Evolutionary conservation across 2,329 filamentous ascomycete species (phyloP), one percentile per base, ranked within the genome.

Genomic region (Cercospora janseana): DNA sequence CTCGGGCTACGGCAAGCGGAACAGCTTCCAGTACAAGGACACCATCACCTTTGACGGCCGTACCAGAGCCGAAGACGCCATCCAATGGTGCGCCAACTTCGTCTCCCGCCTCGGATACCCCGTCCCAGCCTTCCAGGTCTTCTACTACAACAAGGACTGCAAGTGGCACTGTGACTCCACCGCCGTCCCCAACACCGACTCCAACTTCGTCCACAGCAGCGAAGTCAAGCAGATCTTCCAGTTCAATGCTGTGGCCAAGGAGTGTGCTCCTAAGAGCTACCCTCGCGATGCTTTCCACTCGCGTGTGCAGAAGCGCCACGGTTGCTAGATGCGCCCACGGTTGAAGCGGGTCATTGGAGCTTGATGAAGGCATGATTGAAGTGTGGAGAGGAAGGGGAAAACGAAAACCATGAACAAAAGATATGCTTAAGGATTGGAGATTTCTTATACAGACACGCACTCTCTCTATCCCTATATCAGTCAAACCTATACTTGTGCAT

Each of bases 191-290:
- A 38, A 38, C 35, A 38, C 20, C 18, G 35, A 38, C 20, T 9
- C 20, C 35, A 38, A 38, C 20, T 38, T 24, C 20, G 26, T 7
- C 13, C n/a, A 38, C 2, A 21, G 13, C 9, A 38, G 15, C 20
- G 35, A 38, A 5, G 12, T 38, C 20, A 38, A 38, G 35, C 20
- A 23, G 4, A 7, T 38, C 12, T 38, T 38, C 35, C 35, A 38
- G 35, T 38, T 38, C 35, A 38, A 38, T 15, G 35, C 35, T 13
- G 35, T 38, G 20, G 20, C 35, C 20, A 38, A 38, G 35, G 13
- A 21, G 20, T 38, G 35, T 13, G n/a, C 35, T 8, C 13, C 20
- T n/a, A 38, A 38, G 35, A 16, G 35, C n/a, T n/a, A n/a, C n/a
- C n/a, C n/a, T n/a, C n/a, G n/a, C n/a, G n/a, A n/a, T n/a, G n/a